Conservation (phyloP, 176 grass and related monocot species). For the Cymbopogon citratus region DNA sequence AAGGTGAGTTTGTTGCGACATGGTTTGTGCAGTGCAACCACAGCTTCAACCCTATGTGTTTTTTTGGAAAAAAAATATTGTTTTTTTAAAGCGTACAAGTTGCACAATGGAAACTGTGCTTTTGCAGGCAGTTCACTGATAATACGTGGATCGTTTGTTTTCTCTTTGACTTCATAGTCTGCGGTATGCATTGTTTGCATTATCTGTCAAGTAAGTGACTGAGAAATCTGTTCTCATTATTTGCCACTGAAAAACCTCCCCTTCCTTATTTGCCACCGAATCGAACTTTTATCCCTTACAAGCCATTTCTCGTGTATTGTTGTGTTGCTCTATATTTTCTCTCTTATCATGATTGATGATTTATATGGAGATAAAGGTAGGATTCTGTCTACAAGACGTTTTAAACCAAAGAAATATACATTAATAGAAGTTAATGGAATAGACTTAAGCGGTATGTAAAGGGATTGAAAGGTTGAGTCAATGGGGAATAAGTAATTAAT, state of each 20-base stretch:
- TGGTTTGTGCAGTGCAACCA: neutral
- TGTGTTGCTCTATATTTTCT: neutral
- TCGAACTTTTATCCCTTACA: too few relatives aligned
- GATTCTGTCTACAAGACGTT: neutral
- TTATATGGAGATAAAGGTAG: neutral
- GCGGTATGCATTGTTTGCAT: neutral
- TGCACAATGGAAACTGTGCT: neutral
- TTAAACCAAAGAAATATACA: neutral
- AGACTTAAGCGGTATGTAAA: too few relatives aligned
- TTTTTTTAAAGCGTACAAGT: too few relatives aligned
- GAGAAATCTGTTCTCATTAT: neutral
- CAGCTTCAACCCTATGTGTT: neutral
- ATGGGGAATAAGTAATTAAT: too few relatives aligned
- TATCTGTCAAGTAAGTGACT: too few relatives aligned
- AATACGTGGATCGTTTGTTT: constrained; percentile 1
- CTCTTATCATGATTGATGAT: too few relatives aligned
- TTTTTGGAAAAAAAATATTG: neutral
- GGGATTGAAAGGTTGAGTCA: too few relatives aligned
- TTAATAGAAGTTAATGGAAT: too few relatives aligned
- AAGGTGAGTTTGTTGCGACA: neutral
- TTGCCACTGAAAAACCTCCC: neutral
- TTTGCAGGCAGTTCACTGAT: neutral
- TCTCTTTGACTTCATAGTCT: neutral
- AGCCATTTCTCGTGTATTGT: neutral
- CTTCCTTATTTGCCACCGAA: too few relatives aligned